Evolutionary conservation across 2,329 filamentous ascomycete genomes (phyloP).

Genomic region (Aspergillus luchuensis): DNA sequence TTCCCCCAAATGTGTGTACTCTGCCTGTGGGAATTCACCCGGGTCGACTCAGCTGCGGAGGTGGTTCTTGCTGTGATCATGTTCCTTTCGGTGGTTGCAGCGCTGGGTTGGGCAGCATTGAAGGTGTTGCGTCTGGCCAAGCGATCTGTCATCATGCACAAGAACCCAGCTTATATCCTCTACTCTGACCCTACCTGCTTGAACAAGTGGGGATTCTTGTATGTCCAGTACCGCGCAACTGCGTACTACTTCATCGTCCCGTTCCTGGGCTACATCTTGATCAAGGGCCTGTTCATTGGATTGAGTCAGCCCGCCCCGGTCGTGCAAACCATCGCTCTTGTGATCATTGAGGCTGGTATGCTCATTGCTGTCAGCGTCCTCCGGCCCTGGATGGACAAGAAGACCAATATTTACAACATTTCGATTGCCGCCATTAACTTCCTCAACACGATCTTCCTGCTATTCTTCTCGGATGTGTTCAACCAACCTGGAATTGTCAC

Average conservation of each 20-base stretch:
- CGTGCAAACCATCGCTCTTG: constrained; percentile 77
- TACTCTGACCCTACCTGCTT: constrained; percentile 92
- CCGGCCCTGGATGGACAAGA: constrained; percentile 98
- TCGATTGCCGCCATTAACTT: constrained; percentile 89
- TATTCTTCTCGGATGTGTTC: constrained; percentile 87
- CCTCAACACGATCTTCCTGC: constrained; percentile 81
- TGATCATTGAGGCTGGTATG: constrained; percentile 78
- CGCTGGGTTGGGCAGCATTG: constrained; percentile 80
- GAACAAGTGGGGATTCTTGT: constrained; percentile 98
- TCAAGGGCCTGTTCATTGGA: constrained; percentile 88
- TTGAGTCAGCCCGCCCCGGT: constrained; percentile 71
- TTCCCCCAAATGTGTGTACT: constrained; percentile 89
- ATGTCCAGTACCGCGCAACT: constrained; percentile 93
- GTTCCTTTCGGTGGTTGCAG: constrained; percentile 75
- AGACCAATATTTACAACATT: constrained; percentile 95
- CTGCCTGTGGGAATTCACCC: constrained; percentile 90
- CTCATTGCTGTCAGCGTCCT: constrained; percentile 78
- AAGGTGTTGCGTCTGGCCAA: constrained; percentile 90
- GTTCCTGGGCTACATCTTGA: constrained; percentile 72
- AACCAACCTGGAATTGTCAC: constrained; percentile 79
- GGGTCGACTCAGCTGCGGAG: constrained; percentile 79
- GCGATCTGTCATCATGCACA: constrained; percentile 86
- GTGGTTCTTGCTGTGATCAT: constrained; percentile 87
- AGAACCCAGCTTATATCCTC: constrained; percentile 94
- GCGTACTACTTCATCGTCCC: constrained; percentile 95